Conservation (phyloP, 1,284 basidiomycete genomes). For the Volvariella surrecta region DNA sequence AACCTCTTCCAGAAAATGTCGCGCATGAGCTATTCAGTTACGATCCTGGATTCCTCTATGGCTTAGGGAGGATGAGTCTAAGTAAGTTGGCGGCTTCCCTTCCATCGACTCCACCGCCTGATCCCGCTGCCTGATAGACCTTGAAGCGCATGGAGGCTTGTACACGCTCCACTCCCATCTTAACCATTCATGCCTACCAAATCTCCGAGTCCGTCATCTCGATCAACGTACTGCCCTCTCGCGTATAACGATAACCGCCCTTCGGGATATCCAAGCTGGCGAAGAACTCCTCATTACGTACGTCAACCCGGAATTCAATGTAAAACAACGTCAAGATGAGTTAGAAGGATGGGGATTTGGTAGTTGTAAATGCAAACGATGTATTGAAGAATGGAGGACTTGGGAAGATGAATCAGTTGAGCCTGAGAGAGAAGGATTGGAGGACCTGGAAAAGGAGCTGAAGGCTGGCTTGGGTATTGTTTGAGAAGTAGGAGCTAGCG, state of each 20-base stretch:
- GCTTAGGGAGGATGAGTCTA: conserved; percentile 77
- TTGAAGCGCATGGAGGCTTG: conserved; percentile 82
- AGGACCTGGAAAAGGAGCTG: conserved; percentile 27
- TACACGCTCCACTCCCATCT: conserved; percentile 83
- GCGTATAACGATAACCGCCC: conserved; percentile 67
- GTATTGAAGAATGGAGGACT: conserved; percentile 38
- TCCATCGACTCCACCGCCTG: conserved; percentile 1
- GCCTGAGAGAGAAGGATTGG: conserved; percentile 21
- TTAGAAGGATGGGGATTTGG: conserved; percentile 75
- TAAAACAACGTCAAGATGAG: conserved; percentile 46
- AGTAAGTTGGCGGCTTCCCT: conserved; percentile 38
- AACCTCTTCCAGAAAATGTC: conserved; percentile 43
- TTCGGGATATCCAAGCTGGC: conserved; percentile 52
- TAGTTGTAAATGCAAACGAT: conserved; percentile 56
- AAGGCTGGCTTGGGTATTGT: conserved; percentile 24
- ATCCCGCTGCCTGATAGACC: conserved; percentile 31
- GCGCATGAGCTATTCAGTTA: conserved; percentile 61
- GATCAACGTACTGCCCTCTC: conserved; percentile 56
- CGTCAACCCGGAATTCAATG: conserved; percentile 55
- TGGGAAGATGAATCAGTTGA: conserved; percentile 15
- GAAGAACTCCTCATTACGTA: conserved; percentile 78
- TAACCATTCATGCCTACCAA: conserved; percentile 80
- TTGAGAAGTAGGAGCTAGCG: too few relatives aligned
- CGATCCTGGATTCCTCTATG: conserved; percentile 57
- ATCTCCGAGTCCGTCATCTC: conserved; percentile 64